Evolutionary conservation across 208 protist genomes (phyloP), one percentile per base, ranked within the genome.

Genomic region (Leishmania martiniquensis): DNA sequence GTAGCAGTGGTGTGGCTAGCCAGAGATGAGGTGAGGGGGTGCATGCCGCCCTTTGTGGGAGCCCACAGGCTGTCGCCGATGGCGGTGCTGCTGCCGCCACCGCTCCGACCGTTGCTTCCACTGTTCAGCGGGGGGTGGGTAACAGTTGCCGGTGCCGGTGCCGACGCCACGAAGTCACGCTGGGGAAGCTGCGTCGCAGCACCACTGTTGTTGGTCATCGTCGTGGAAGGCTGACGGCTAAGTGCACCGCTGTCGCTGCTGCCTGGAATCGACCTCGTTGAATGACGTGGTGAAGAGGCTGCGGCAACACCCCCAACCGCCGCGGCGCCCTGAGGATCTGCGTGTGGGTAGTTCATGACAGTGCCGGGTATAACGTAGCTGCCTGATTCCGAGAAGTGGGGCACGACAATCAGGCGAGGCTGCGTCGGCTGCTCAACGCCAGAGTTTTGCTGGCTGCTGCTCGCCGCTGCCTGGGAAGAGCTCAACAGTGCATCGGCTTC

Each of bases 21-120:
- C 22, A 76, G 59, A 37, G 74, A 72, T 9, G 67, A 4, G 49
- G 69, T 76, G 47, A 76, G 59, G 32, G 80, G 74, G 60, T 76
- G 54, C 22, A 42, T 20, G 25, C 45, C 32, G 5, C 60, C 67
- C 7, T 66, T 66, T 0, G 68, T 60, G 5, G 74, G 69, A n/a
- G 74, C 69, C 75, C 78, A 84, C n/a, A 84, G 44, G 17, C 73
- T 76, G 60, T 87, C 80, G 25, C 75, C 62, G 0, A 69, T 67
- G 3, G 66, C 55, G 47, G 51, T 79, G 12, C 68, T 67, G 65
- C 67, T 78, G 55, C 67, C 66, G 49, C 62, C 55, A 17, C 60
- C 29, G 6, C 52, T 70, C 22, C 52, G 72, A n/a, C 39, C 55
- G 60, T 37, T 73, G 67, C 70, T 79, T 47, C 39, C 68, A 25